A percentile compares a stretch with the other conserved stretches of the same genome.
Conservation (phyloP, 345 rosid genomes). For the Aquilaria malaccensis region DNA sequence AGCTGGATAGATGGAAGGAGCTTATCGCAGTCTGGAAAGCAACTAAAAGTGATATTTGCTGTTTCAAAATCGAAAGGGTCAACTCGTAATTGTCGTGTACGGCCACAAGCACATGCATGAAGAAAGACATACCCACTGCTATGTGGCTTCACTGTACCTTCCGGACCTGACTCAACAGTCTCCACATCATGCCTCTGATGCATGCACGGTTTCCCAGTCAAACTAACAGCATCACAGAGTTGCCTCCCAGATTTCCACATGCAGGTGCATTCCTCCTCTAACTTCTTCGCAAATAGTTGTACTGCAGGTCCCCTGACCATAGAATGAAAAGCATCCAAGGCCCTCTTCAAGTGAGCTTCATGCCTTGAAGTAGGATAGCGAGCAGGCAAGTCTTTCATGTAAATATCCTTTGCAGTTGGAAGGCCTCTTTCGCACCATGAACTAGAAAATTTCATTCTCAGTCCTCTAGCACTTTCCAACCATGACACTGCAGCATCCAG, state of each 20-base stretch:
- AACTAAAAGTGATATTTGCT: conserved; percentile 44
- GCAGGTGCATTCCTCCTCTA: conserved; percentile 66
- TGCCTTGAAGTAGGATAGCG: conserved; percentile 69
- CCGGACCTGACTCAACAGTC: conserved; percentile 20
- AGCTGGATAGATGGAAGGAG: conserved; percentile 50
- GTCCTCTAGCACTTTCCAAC: conserved; percentile 62
- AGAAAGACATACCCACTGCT: conserved; percentile 74
- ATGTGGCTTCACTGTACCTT: conserved; percentile 37
- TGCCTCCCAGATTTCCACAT: conserved; percentile 85
- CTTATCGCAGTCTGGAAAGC: conserved; percentile 67
- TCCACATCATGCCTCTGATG: conserved; percentile 51
- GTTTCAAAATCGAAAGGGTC: conserved; percentile 78
- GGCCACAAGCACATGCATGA: conserved; percentile 91
- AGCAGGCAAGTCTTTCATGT: conserved; percentile 63
- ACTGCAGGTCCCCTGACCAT: conserved; percentile 82
- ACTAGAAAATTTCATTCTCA: conserved; percentile 58
- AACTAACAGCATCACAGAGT: conserved; percentile 82
- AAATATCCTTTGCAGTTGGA: conserved; percentile 68
- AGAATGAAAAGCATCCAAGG: conserved; percentile 53
- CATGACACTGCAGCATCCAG: conserved; percentile 51
- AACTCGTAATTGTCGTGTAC: conserved; percentile 45
- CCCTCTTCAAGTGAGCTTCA: conserved; percentile 52
- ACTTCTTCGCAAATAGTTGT: conserved; percentile 42
- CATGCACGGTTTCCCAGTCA: conserved; percentile 82
- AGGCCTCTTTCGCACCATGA: conserved; percentile 72